Evolutionary conservation across 257 asterid genomes (phyloP), one percentile per base, ranked within the genome.

Genomic region (Gentiana straminea): DNA sequence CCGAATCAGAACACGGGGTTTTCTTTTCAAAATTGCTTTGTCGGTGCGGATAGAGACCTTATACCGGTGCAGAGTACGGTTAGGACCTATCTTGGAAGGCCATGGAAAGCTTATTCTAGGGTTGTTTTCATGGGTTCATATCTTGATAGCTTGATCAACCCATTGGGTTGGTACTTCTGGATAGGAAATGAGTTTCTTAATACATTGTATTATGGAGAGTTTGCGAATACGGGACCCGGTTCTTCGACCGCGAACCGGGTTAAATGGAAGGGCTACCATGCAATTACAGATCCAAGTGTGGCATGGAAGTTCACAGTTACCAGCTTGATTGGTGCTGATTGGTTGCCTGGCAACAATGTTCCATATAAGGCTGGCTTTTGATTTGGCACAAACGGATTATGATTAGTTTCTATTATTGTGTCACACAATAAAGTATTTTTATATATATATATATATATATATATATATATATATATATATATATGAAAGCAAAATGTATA

Each of bases 271-370:
- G 86, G 94, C 45, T 82, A 73, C 62, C 96, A 87, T 64, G 76
- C 70, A 57, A 3, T 84, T 53, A 59, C 15, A 1, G 67, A 72
- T 58, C 13, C 66, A 2, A 1, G 12, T 2, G 86, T 80, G 62
- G 94, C 81, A 1, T 60, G 58, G 11, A 67, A 8, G 49, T 84
- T 82, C 11, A 33, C 75, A 0, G 87, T 72, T 8, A 64, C 44
- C 36, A 75, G 56, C 57, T 82, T 87, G 48, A 78, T 84, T 15
- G 94, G 96, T 12, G 77, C 68, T 6, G 13, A 48, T 0, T 82
- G 96, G 94, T 78, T 84, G 61, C 87, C 93, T 58, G 73, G 70
- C 57, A 64, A 81, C 39, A 87, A 94, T 5, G 94, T 82, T 44
- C 93, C 92, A 8, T 78, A 63, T 69, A 76, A 69, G 73, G 62